Percentiles rank a stretch among this genome's conserved stretches.
Conservation (phyloP, 2,329 filamentous ascomycete species). For the Hypoxylon sp. region DNA sequence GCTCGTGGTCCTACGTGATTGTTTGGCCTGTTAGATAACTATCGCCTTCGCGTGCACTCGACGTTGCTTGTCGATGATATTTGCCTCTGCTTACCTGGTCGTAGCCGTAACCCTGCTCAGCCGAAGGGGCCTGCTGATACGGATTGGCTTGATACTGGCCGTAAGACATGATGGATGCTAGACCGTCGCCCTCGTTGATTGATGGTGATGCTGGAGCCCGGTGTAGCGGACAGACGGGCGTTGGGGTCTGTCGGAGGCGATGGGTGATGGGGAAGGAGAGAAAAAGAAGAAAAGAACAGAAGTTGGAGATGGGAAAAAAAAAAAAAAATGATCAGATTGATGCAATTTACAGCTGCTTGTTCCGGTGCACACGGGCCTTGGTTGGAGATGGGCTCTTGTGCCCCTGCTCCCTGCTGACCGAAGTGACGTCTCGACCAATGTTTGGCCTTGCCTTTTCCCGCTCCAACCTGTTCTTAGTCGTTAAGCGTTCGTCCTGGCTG, state of each 20-base stretch:
- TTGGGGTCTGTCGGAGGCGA: constrained; percentile 14
- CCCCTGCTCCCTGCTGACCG: constrained; percentile 22
- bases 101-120: constrained; percentile 57
- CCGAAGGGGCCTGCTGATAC: constrained; percentile 62
- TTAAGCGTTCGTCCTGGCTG: no score
- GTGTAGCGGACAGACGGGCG: constrained; percentile 2
- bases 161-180: constrained; percentile 63
- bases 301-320: constrained; percentile 23
- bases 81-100: constrained; percentile 50
- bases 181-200: constrained; percentile 16
- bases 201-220: constrained; percentile 9
- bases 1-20: constrained; percentile 54
- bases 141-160: constrained; percentile 70
- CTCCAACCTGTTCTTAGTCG: constrained; percentile 22
- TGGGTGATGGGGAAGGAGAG: constrained; percentile 6
- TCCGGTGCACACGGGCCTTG: constrained; percentile 14
- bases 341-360: constrained; percentile 1
- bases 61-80: constrained; percentile 24
- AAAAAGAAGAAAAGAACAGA: constrained; percentile 4
- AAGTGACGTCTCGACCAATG: constrained; percentile 30
- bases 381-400: constrained; percentile 6
- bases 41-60: constrained; percentile 13
- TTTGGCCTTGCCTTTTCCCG: constrained; percentile 16
- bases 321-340: constrained; percentile 2
- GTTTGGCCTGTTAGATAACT: constrained; percentile 12